Evolutionary conservation across 139 green algal genomes (phyloP), one percentile per base, ranked within the genome.

Genomic region (Diplosphaera chodatii): DNA sequence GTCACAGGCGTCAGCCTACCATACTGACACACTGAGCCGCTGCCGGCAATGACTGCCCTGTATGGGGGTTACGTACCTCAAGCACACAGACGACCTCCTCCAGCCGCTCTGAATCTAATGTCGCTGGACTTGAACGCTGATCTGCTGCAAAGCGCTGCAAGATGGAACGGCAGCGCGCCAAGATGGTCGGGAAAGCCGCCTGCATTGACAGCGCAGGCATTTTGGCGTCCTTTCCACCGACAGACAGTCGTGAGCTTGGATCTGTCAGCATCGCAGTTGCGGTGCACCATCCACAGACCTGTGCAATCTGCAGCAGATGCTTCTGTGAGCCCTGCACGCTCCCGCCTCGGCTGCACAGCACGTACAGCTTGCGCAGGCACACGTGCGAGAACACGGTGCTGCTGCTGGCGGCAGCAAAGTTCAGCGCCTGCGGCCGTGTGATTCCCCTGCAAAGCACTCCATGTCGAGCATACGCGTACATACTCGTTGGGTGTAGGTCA

Each of bases 291-390:
- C n/a, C n/a, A n/a, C n/a, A n/a, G n/a, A 88, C 33, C 69, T 85
- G 71, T 0, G 86, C 89, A 1, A 91, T 71, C 72, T 82, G 68
- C 34, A 89, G 75, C 66, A 86, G 70, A 65, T 82, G 84, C 15
- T 55, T 64, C 13, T 67, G 63, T 18, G 73, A 66, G 32, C 28
- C 69, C 37, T 56, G 8, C 31, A 64, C 64, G 27, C 81, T 77
- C 25, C 75, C 75, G 2, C 83, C 87, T 13, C 89, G 79, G 71
- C 86, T 86, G 78, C 87, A 93, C 56, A 96, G 71, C 55, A 92
- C 87, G 41, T 90, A 96, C 76, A 96, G 77, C 79, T 94, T 93
- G 33, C 79, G 73, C 4, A 96, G 75, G 82, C 91, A 96, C 20
- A 86, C 69, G 32, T 94, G 87, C 5, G 71, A 77, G 70, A 96